These are phyloP conservation scores for Diaporthe velutina DNA, from an alignment of 2,329 filamentous ascomycete species.

Conservation along the genomic window DNA sequence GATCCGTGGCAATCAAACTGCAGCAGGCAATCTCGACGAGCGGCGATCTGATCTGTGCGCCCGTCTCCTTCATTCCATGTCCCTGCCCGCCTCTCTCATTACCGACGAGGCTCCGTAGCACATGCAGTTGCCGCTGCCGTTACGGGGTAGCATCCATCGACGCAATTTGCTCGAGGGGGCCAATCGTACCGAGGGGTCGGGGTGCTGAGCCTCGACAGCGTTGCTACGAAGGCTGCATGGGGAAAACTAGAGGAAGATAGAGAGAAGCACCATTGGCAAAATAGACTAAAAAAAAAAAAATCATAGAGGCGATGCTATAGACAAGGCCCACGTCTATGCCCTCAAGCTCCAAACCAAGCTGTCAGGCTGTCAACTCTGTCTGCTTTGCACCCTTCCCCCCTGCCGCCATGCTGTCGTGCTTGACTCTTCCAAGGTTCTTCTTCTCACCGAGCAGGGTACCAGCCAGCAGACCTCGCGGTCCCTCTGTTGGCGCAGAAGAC, in stretches of 20 bases:
- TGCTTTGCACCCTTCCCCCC: background rate
- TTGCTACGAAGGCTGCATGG: background rate
- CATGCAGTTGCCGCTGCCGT: constrained; percentile 19
- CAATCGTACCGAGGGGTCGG: background rate
- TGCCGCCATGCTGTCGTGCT: constrained; percentile 5
- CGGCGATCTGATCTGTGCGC: constrained; percentile 28
- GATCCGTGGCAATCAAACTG: constrained; percentile 22
- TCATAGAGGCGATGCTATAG: background rate
- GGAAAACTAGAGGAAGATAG: constrained; percentile 19
- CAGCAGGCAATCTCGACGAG: constrained; percentile 21
- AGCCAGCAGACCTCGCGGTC: background rate
- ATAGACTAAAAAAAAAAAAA: background rate
- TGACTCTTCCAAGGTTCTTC: constrained; percentile 1
- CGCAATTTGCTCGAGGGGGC: constrained; percentile 17
- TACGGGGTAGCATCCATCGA: constrained; percentile 10
- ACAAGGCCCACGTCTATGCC: constrained; percentile 8
- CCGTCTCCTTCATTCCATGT: constrained; percentile 26
- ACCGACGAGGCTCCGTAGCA: constrained; percentile 28
- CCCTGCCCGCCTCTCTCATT: constrained; percentile 25
- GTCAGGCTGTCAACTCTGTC: background rate
- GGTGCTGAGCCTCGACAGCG: constrained; percentile 20
- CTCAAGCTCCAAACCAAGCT: background rate
- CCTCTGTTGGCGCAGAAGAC: background rate
- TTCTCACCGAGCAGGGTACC: background rate
- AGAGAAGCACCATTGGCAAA: constrained; percentile 17